Percentiles rank a stretch among this genome's conserved stretches.
Evolutionary conservation across 179 eudicot genomes (phyloP).

Genomic region (Patellifolia procumbens): DNA sequence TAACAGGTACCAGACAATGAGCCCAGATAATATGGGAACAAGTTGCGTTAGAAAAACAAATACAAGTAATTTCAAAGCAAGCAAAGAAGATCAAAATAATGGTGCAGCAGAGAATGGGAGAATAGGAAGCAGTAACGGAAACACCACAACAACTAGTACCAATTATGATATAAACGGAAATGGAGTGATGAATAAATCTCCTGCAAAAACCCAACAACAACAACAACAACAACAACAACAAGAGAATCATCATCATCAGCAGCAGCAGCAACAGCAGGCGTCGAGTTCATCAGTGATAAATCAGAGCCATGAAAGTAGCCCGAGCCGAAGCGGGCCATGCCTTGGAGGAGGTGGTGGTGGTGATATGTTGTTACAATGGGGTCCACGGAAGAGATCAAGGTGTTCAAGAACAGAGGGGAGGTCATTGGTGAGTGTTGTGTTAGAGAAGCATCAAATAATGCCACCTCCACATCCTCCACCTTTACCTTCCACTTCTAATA

Average conservation of each 20-base stretch:
- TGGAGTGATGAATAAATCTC: not conserved
- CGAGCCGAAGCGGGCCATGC: not conserved
- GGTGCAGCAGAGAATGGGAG: slow-evolving; percentile 8
- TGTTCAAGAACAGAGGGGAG: slow-evolving; percentile 29
- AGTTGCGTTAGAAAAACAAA: slow-evolving; percentile 32
- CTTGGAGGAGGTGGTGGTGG: not conserved
- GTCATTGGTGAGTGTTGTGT: not conserved
- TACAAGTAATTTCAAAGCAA: slow-evolving; percentile 20
- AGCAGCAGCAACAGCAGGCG: not conserved
- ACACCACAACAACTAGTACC: not conserved
- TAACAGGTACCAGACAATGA: slow-evolving; percentile 37
- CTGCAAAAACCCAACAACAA: slow-evolving; percentile 2
- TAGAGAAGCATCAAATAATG: slow-evolving; percentile 21
- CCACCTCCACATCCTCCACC: slow-evolving; percentile 25
- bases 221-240: no score
- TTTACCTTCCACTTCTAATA: slow-evolving; percentile 2
- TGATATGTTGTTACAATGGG: slow-evolving; percentile 44
- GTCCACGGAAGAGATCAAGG: slow-evolving; percentile 47
- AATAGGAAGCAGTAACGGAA: no score
- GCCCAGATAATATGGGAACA: slow-evolving; percentile 29
- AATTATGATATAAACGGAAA: slow-evolving; percentile 1
- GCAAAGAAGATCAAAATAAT: slow-evolving; percentile 25
- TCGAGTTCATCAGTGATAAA: not conserved
- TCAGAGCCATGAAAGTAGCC: slow-evolving; percentile 12
- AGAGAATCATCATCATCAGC: not conserved